Conservation (phyloP, 2,329 filamentous ascomycete genomes). For the Aspergillus udagawae region DNA sequence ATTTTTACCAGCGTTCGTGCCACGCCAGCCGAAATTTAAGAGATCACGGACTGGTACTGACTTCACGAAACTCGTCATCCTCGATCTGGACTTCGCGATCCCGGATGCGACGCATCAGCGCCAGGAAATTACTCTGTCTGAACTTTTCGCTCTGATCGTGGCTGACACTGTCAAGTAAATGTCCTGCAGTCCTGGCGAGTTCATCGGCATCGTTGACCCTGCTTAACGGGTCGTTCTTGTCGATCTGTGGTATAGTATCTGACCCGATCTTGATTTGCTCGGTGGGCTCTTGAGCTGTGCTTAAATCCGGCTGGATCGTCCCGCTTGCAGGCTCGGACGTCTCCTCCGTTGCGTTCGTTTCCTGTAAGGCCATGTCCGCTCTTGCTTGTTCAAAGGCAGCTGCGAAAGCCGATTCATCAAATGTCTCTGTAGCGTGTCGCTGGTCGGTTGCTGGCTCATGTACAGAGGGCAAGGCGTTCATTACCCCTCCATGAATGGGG, state of each 20-base stretch:
- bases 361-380: conserved; percentile 33
- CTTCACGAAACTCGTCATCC: conserved; percentile 56
- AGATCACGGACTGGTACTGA: conserved; percentile 43
- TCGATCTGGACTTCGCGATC: conserved; percentile 69
- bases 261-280: conserved; percentile 40
- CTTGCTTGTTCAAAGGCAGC: conserved; percentile 42
- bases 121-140: conserved; percentile 70
- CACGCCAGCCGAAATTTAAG: conserved; percentile 31
- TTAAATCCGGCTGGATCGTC: conserved; percentile 12
- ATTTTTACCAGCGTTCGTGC: conserved; percentile 36
- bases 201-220: conserved; percentile 57
- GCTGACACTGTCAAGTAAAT: conserved; percentile 65
- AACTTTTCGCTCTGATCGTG: conserved; percentile 71
- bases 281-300: conserved; percentile 9
- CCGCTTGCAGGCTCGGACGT: conserved; percentile 12
- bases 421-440: conserved; percentile 25
- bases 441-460: conserved; percentile 23
- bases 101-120: conserved; percentile 71
- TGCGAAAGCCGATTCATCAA: conserved; percentile 45
- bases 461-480: conserved; percentile 19
- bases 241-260: conserved; percentile 37
- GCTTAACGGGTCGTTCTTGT: conserved; percentile 28
- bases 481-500: conserved; percentile 18
- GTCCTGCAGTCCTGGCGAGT: conserved; percentile 66
- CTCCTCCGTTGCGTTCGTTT: conserved; percentile 13